Evolutionary conservation across 176 grass and related monocot genomes (phyloP).

Genomic region (Rhynchospora pubera): DNA sequence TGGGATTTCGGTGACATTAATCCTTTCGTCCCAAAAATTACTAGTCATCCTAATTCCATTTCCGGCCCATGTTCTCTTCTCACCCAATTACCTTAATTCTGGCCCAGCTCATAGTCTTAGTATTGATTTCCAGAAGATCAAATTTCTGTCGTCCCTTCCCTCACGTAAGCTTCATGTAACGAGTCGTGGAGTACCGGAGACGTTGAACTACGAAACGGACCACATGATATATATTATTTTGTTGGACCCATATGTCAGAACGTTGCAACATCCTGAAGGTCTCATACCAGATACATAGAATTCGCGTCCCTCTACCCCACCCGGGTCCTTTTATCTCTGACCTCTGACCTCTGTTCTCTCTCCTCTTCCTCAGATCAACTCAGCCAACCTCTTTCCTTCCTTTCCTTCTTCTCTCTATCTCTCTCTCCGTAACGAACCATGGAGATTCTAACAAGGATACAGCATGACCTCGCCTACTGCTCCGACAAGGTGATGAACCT

Average conservation of each 20-base stretch:
- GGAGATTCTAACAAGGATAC: slow-evolving; percentile 51
- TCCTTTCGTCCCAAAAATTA: no score
- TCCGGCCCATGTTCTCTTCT: no score
- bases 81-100: no score
- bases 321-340: background rate
- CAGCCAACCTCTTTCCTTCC: background rate
- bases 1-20: no score
- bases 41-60: no score
- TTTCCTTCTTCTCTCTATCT: background rate
- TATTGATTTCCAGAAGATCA: no score
- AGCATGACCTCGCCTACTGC: slow-evolving; percentile 67
- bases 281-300: background rate
- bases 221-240: background rate
- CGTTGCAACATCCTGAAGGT: background rate
- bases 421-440: background rate
- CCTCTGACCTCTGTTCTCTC: background rate
- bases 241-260: background rate
- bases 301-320: background rate
- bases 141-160: no score
- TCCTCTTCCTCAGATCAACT: background rate
- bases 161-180: no score
- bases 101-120: no score
- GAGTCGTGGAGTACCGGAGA: no score
- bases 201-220: no score
- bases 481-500: slow-evolving; percentile 80